Evolutionary conservation across 75 land plant species (phyloP).

Genomic region (Isoetes taiwanensis): DNA sequence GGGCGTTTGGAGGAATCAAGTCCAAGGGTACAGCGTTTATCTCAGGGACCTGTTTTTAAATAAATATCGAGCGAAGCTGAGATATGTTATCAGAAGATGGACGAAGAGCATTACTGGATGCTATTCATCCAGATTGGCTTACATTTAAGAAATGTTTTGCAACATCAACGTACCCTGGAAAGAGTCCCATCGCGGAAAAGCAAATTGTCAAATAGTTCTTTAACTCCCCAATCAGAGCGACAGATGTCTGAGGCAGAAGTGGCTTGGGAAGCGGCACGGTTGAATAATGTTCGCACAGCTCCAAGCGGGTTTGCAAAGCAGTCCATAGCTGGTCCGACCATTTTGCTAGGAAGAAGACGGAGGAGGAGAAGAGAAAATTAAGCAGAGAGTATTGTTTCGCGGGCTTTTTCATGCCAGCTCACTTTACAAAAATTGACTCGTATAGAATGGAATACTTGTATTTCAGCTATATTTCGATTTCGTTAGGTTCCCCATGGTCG

Average conservation of each 20-base stretch:
- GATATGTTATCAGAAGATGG: neutral
- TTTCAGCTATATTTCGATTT: too few species aligned
- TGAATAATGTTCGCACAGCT: slow-evolving; percentile 60
- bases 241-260: slow-evolving; percentile 19
- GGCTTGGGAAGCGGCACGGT: slow-evolving; percentile 32
- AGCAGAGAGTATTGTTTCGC: too few species aligned
- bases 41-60: slow-evolving; percentile 46
- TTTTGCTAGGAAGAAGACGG: too few species aligned
- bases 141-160: neutral
- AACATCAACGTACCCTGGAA: slow-evolving; percentile 25
- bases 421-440: too few species aligned
- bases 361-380: too few species aligned
- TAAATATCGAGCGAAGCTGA: neutral
- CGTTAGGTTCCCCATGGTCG: too few species aligned
- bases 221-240: slow-evolving; percentile 69
- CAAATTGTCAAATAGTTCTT: slow-evolving; percentile 38
- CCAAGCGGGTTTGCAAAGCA: slow-evolving; percentile 67
- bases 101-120: neutral
- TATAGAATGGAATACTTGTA: too few species aligned
- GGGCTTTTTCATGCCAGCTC: too few species aligned
- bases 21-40: slow-evolving; percentile 32
- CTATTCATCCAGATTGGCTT: neutral
- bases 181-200: slow-evolving; percentile 34
- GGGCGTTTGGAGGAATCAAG: slow-evolving; percentile 51
- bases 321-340: slow-evolving; percentile 71